Conservation (phyloP, 306 rosid genomes). For the Dryas drummondii region DNA sequence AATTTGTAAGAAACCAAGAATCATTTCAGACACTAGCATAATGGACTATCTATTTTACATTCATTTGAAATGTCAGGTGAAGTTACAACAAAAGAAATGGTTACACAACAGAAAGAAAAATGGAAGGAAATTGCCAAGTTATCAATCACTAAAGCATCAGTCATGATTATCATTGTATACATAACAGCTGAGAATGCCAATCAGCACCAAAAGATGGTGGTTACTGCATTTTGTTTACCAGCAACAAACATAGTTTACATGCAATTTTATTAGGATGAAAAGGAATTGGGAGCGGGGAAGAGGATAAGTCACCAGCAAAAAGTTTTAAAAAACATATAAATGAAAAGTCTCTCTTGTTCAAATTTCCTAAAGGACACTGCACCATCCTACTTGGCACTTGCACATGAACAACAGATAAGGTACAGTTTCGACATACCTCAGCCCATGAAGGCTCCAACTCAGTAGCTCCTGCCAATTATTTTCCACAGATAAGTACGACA, state of each 20-base stretch:
- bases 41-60: constrained; percentile 9
- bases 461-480: constrained; percentile 66
- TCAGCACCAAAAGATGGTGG: not conserved
- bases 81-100: not conserved
- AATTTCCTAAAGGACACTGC: not conserved
- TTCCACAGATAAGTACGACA: constrained; percentile 18
- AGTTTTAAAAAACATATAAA: not conserved
- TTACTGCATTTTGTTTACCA: not conserved
- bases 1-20: constrained; percentile 11
- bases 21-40: constrained; percentile 2
- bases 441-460: constrained; percentile 92
- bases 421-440: constrained; percentile 52
- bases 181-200: not conserved
- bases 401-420: constrained; percentile 3
- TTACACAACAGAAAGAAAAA: not conserved
- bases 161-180: not conserved
- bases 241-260: not conserved
- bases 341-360: not conserved
- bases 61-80: not conserved
- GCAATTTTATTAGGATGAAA: not conserved
- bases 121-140: not conserved
- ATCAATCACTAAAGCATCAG: constrained; percentile 3
- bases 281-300: not conserved
- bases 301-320: not conserved
- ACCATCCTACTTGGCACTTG: constrained; percentile 3